Base-by-base conservation (phyloP, 352 stramenopile species). In the Pythium plurisporium region DNA sequence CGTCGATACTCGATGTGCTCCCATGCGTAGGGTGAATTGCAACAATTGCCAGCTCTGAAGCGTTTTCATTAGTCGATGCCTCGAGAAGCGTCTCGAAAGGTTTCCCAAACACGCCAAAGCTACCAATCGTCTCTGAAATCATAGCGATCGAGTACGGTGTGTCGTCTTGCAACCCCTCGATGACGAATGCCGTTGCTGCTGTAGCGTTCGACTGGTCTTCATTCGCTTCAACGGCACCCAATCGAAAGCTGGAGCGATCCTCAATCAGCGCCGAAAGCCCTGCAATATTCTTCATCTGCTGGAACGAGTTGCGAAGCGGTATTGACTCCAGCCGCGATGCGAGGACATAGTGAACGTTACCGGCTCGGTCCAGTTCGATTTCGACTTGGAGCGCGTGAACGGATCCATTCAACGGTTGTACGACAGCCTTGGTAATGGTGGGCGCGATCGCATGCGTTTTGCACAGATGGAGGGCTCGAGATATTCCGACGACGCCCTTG, bases 91-190 rank as follows among this genome's bases (percentile, higher is more conserved):
- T 62, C 19, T 61, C 50, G 26, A 74, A 88, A 2, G 72, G 65
- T 5, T 59, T 42, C 1, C 79, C 76, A 31, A 87, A 87, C 14
- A 91, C 66, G 3, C 84, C 82, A 55, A 75, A 67, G 40, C 84
- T 94, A 5, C 52, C 56, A 17, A 67, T 67, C 0, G 84, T 92
- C 30, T 94, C 82, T 2, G 82, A 65, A 27, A 94, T 60, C 10
- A 94, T 31, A 23, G 67, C 64, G 36, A 94, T 60, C 15, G 60
- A 60, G 48, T 92, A 91, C 14, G 62, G 34, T 0, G 78, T 79
- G 26, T 69, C 64, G 25, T 87, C 80, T 3, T 55, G 31, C 2
- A 92, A 67, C 7, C 56, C 72, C 3, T 59, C 52, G 43, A 93
- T 45, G 14, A 36, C 6, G 55, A 55, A 58, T 19, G 48, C 20